Base-by-base conservation (phyloP, 2,329 filamentous ascomycete species). In the Anthostomella pinea region DNA sequence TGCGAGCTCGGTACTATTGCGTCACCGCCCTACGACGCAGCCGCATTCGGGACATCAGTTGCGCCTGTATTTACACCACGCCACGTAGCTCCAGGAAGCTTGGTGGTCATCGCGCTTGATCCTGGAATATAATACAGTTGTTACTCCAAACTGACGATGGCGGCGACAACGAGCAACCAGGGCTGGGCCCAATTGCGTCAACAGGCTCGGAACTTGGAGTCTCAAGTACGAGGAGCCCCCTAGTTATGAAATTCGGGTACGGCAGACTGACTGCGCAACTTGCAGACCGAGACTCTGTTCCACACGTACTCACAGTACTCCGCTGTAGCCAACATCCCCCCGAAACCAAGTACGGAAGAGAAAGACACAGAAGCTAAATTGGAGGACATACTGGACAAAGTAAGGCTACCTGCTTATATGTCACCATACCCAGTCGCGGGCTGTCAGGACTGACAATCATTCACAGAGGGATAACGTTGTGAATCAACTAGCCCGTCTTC, bases 101-200 rank as follows among this genome's bases (percentile, higher is more conserved):
- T 29, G 28, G 19, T 33, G 10, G 13, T 18, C 18, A n/a, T 28
- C 20, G 26, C 34, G 36, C 11, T n/a, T n/a, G n/a, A n/a, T n/a
- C n/a, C n/a, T n/a, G n/a, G n/a, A n/a, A n/a, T n/a, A n/a, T n/a
- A n/a, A n/a, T n/a, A n/a, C n/a, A n/a, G n/a, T n/a, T n/a, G n/a
- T n/a, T n/a, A n/a, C n/a, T n/a, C n/a, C n/a, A n/a, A n/a, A n/a
- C n/a, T n/a, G n/a, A n/a, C n/a, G 47, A 81, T 80, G 76, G 67
- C 74, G 46, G 59, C 71, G 49, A 64, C 70, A 40, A 66, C 70
- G 29, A 69, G 76, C 47, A 79, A 67, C 46, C 73, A 77, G 46
- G 83, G 89, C 68, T 98, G 93, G 93, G 83, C 88, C 57, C 89
- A 96, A 69, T 76, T 97, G 52, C 86, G 93, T 55, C 89, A 96